Conservation (phyloP, 352 stramenopile genomes). For the Phytophthora megakarya region DNA sequence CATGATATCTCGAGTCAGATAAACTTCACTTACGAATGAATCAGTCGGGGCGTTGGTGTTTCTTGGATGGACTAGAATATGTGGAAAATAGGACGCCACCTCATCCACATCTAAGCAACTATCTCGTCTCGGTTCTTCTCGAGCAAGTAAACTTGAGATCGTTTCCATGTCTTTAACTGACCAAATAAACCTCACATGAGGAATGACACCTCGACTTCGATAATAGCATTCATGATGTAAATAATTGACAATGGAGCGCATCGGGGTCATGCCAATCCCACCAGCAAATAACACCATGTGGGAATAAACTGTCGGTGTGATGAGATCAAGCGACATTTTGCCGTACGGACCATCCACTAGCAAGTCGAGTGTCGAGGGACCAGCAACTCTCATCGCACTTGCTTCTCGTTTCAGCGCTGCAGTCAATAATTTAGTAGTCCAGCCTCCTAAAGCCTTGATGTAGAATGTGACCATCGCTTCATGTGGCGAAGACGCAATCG, state of each 20-base stretch:
- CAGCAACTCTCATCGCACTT: constrained; percentile 33
- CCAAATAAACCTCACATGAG: constrained; percentile 64
- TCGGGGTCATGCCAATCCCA: constrained; percentile 59
- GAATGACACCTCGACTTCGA: constrained; percentile 32
- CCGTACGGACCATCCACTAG: constrained; percentile 65
- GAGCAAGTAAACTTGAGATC: constrained; percentile 36
- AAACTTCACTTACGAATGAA: constrained; percentile 39
- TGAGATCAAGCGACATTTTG: constrained; percentile 47
- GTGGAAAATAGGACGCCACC: constrained; percentile 39
- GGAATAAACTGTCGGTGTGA: constrained; percentile 42
- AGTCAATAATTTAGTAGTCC: constrained; percentile 61
- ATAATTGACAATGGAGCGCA: constrained; percentile 56
- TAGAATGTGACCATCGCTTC: constrained; percentile 75
- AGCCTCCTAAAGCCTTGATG: constrained; percentile 64
- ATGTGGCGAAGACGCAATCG: constrained; percentile 74
- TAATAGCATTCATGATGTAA: constrained; percentile 39
- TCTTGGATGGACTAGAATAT: constrained; percentile 33
- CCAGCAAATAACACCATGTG: constrained; percentile 54
- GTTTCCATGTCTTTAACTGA: constrained; percentile 51
- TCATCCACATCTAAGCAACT: constrained; percentile 42
- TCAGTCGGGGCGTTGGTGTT: constrained; percentile 33
- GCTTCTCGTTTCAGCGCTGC: constrained; percentile 42
- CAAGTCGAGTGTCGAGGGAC: constrained; percentile 34
- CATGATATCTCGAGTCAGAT: constrained; percentile 32
- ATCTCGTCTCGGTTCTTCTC: constrained; percentile 37